These are phyloP conservation scores for Debaryomyces nepalensis DNA, from an alignment of 1,139 yeast genomes.

Conservation along the genomic window DNA sequence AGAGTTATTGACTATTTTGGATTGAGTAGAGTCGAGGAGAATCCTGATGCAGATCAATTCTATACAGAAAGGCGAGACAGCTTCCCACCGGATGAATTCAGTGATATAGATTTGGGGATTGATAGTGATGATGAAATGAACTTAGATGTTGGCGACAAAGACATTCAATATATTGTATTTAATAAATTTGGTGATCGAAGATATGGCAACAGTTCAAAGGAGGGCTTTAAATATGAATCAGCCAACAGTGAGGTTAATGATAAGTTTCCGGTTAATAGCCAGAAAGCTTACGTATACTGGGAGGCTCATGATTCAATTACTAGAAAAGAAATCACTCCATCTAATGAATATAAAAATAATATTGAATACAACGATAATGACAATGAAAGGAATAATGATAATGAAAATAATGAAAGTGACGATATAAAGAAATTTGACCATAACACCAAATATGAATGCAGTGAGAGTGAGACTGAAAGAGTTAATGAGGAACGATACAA, in stretches of 20 bases:
- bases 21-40: constrained; percentile 17
- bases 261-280: constrained; percentile 29
- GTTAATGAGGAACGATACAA: background rate
- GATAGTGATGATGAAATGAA: constrained; percentile 7
- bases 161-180: constrained; percentile 19
- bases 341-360: background rate
- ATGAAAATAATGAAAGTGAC: background rate
- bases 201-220: constrained; percentile 18
- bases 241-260: constrained; percentile 3
- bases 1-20: constrained; percentile 18
- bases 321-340: constrained; percentile 12
- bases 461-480: background rate
- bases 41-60: constrained; percentile 32
- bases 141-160: constrained; percentile 12
- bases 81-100: constrained; percentile 18
- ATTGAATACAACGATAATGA: background rate
- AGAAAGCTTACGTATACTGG: constrained; percentile 32
- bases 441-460: background rate
- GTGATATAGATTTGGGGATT: constrained; percentile 7
- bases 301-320: constrained; percentile 27
- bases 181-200: constrained; percentile 18
- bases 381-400: background rate
- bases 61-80: constrained; percentile 31
- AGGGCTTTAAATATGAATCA: constrained; percentile 12
- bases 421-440: background rate